Conservation (phyloP, 225 moss, liverwort and hornwort genomes). For the Asterella californica region DNA sequence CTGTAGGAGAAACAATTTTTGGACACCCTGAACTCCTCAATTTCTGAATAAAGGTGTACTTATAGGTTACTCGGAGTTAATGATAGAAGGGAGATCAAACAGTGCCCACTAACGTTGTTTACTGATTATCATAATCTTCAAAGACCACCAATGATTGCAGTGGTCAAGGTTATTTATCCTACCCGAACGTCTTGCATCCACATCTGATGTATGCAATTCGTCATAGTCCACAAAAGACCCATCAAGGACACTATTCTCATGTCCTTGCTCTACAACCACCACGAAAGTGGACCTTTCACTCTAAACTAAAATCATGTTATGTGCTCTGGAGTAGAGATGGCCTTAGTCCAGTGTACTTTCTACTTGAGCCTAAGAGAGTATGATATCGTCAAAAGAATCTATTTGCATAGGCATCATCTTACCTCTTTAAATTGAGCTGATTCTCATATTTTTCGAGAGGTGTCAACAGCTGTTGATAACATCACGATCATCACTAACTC, state of each 20-base stretch:
- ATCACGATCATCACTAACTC: no score
- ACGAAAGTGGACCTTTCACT: not conserved
- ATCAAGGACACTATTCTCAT: conserved; percentile 3
- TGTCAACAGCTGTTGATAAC: no score
- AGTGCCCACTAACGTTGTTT: conserved; percentile 5
- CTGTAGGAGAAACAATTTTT: not conserved
- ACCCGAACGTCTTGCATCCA: conserved; percentile 14
- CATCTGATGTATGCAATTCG: conserved; percentile 7
- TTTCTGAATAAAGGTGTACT: not conserved
- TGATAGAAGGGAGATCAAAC: not conserved
- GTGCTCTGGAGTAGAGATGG: not conserved
- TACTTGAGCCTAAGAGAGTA: not conserved
- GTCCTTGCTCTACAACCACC: not conserved
- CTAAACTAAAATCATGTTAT: not conserved
- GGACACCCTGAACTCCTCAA: not conserved
- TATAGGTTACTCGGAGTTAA: not conserved
- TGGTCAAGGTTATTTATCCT: conserved; percentile 14
- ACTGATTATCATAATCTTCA: conserved; percentile 9
- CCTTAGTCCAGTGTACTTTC: not conserved
- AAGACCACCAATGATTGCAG: conserved; percentile 13
- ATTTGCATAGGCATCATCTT: not conserved
- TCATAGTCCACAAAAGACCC: conserved; percentile 12
- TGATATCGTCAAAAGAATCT: not conserved
- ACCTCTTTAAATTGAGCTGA: conserved; percentile 78
- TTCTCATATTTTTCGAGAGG: conserved; percentile 66